A percentile compares a stretch with the other conserved stretches of the same genome.
phyloP scores from a whole-genome alignment of 2,329 filamentous ascomycete genomes.

The Ceratocystis variospora region DNA sequence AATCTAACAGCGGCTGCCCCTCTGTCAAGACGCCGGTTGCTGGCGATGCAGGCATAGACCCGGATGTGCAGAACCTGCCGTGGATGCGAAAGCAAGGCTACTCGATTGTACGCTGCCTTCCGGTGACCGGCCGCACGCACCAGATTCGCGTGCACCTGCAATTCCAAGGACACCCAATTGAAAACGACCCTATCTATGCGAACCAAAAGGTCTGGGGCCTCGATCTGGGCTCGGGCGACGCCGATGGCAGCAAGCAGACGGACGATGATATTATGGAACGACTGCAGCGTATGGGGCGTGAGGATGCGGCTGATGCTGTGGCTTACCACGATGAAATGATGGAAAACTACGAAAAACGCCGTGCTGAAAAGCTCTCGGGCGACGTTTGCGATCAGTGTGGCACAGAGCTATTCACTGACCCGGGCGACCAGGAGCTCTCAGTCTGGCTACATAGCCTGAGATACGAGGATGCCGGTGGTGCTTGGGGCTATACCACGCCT shows the following conservation, averaged over 20 bases:
- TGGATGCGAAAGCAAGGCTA: slow-evolving; percentile 58
- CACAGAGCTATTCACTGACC: slow-evolving; percentile 86
- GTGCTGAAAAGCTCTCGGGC: slow-evolving; percentile 88
- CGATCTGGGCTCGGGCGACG: slow-evolving; percentile 54
- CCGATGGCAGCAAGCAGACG: slow-evolving; percentile 53
- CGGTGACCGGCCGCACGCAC: slow-evolving; percentile 85
- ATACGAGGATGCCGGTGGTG: slow-evolving; percentile 70
- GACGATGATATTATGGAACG: slow-evolving; percentile 85
- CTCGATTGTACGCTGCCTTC: slow-evolving; percentile 86
- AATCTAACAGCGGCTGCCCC: slow-evolving; percentile 22
- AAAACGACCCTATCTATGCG: slow-evolving; percentile 95
- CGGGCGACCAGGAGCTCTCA: slow-evolving; percentile 74
- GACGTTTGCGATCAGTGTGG: slow-evolving; percentile 66
- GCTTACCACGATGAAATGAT: slow-evolving; percentile 93
- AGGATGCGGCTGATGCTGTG: slow-evolving; percentile 77
- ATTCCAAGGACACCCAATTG: slow-evolving; percentile 84
- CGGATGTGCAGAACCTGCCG: slow-evolving; percentile 26
- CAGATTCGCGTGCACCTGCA: slow-evolving; percentile 92
- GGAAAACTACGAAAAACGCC: slow-evolving; percentile 73
- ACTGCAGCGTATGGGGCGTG: slow-evolving; percentile 81
- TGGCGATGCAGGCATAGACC: slow-evolving; percentile 12
- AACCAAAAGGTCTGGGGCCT: slow-evolving; percentile 86
- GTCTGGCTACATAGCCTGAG: slow-evolving; percentile 87
- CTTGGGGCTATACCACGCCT: slow-evolving; percentile 76
- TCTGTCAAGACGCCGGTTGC: slow-evolving; percentile 13